These are phyloP conservation scores for Poronia punctata DNA, from an alignment of 495 filamentous ascomycete genomes.

Conservation along the genomic window DNA sequence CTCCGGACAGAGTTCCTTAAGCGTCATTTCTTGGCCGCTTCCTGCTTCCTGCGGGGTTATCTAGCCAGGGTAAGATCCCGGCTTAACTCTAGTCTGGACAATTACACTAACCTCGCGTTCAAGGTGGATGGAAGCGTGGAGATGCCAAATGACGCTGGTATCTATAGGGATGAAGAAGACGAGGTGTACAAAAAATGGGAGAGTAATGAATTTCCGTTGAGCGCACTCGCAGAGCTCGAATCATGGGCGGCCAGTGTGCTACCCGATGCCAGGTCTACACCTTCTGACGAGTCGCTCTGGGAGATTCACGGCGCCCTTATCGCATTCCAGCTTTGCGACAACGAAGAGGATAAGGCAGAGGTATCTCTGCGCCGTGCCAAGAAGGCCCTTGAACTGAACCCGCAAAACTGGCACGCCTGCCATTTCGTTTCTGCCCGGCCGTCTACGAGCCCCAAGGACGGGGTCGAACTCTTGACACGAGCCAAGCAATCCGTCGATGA, in stretches of 20 bases:
- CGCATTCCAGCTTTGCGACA: slow-evolving; percentile 17
- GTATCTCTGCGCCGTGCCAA: slow-evolving; percentile 21
- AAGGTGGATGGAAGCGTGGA: slow-evolving; percentile 15
- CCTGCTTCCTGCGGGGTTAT: slow-evolving; percentile 21
- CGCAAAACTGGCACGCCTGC: slow-evolving; percentile 31
- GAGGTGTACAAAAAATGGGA: slow-evolving; percentile 8
- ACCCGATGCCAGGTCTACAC: slow-evolving; percentile 9
- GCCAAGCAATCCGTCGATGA: slow-evolving; percentile 19
- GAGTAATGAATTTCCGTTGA: slow-evolving; percentile 7
- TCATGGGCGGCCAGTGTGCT: slow-evolving; percentile 14
- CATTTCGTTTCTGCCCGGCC: slow-evolving; percentile 26
- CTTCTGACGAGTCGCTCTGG: slow-evolving; percentile 23
- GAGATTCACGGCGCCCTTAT: slow-evolving; percentile 31
- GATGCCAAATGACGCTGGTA: slow-evolving; percentile 13
- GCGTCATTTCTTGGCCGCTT: slow-evolving; percentile 18
- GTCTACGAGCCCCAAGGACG: slow-evolving; percentile 19
- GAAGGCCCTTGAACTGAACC: slow-evolving; percentile 27
- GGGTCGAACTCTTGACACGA: slow-evolving; percentile 21
- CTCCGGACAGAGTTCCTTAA: slow-evolving; percentile 19
- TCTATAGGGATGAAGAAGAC: slow-evolving; percentile 1
- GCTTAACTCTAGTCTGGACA: background rate
- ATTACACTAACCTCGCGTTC: slow-evolving; percentile 7
- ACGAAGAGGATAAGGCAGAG: slow-evolving; percentile 8
- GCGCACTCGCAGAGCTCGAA: slow-evolving; percentile 14
- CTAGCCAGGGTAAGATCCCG: slow-evolving; percentile 15